Base-by-base conservation (phyloP, 495 filamentous ascomycete species). In the Neurospora sp. region DNA sequence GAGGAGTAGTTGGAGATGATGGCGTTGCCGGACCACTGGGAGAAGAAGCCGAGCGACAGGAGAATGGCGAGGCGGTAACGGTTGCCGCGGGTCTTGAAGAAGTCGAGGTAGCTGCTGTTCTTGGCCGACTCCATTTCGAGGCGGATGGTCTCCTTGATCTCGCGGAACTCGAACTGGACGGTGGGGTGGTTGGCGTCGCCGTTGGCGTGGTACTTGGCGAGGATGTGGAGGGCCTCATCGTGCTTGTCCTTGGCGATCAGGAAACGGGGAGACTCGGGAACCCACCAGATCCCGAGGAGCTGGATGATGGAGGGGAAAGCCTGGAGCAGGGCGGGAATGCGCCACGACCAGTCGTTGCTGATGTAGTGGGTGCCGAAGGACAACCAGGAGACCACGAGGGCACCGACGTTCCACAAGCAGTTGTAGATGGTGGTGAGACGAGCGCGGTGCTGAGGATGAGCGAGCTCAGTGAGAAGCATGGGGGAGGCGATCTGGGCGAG, bases 21-120 rank as follows among this genome's bases (percentile, higher is more conserved):
- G 72, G 86, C 87, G 76, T 92, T 92, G 70, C 91, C 91, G 70
- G 87, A 89, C 84, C 88, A 92, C 83, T 93, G 91, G 10, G 88
- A 89, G 81, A 90, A 88, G 77, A 90, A 76, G 76, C 89, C 89
- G 39, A 90, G 82, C 27, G 86, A 86, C 44, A 90, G 79, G 40
- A 90, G 85, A 37, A 92, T 80, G 46, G 80, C 71, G 5, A 92
- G 77, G 37, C 90, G 86, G 77, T 89, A 89, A 9, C 89, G 86
- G 82, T 93, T 94, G 73, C 91, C 91, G 79, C 86, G 87, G 72
- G 90, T 92, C 69, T 81, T 81, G 84, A 92, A 82, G 83, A 92
- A 89, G 74, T 92, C 89, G 42, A 79, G 5, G 77, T 86, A 88
- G 76, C 78, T 84, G 80, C 78, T 82, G 80, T 81, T 83, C n/a